phyloP scores from a whole-genome alignment of 2,329 filamentous ascomycete genomes.

The Lomentospora prolificans region DNA sequence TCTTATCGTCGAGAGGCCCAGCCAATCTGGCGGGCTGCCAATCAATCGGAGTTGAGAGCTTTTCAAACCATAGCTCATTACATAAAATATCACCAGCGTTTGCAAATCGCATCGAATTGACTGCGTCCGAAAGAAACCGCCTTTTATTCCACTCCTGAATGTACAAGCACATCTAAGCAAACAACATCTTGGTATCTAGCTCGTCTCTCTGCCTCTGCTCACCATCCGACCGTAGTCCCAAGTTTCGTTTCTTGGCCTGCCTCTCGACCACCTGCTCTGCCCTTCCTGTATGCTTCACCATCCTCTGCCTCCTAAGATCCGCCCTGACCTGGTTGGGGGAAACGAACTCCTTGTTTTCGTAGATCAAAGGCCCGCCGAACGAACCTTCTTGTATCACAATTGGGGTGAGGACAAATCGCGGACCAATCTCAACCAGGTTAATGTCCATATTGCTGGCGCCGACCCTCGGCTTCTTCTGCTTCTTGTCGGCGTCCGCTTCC shows the following conservation, averaged over 20 bases:
- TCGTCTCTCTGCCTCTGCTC: slow-evolving; percentile 53
- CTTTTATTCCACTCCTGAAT: slow-evolving; percentile 11
- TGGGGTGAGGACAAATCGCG: slow-evolving; percentile 83
- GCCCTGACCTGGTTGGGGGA: slow-evolving; percentile 88
- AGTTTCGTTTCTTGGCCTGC: slow-evolving; percentile 61
- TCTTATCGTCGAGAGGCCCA: too few species aligned
- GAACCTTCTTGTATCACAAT: slow-evolving; percentile 92
- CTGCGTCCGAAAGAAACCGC: slow-evolving; percentile 10
- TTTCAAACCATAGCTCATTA: too few species aligned
- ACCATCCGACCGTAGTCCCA: slow-evolving; percentile 63
- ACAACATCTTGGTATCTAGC: slow-evolving; percentile 67
- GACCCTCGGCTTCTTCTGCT: slow-evolving; percentile 28
- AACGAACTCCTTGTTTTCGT: slow-evolving; percentile 96
- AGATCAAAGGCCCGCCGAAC: slow-evolving; percentile 93
- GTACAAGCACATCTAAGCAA: slow-evolving; percentile 48
- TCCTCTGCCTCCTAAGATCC: slow-evolving; percentile 68
- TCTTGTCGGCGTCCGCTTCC: slow-evolving; percentile 26
- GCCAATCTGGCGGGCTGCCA: too few species aligned
- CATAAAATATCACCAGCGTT: too few species aligned
- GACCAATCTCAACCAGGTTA: slow-evolving; percentile 83
- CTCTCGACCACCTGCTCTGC: slow-evolving; percentile 65
- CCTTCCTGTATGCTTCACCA: slow-evolving; percentile 66
- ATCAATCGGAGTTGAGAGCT: too few species aligned
- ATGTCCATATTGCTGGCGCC: slow-evolving; percentile 59
- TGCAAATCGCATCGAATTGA: too few species aligned